Evolutionary conservation across 2,329 filamentous ascomycete species (phyloP).

Genomic region (Parastagonospora avenae): DNA sequence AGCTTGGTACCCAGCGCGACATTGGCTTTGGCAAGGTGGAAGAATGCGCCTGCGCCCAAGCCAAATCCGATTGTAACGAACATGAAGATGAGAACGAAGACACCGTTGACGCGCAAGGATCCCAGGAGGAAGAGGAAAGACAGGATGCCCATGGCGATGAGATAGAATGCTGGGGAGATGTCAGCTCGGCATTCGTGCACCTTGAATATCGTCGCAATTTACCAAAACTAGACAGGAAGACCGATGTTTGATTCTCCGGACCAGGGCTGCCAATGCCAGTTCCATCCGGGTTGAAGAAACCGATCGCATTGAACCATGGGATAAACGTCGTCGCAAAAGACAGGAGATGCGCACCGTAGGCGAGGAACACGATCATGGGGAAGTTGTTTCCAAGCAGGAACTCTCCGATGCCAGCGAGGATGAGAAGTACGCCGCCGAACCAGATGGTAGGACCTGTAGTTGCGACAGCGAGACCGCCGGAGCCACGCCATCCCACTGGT

Average conservation of each 20-base stretch:
- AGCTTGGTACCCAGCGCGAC: constrained; percentile 6
- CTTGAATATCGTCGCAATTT: background rate
- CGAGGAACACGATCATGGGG: constrained; percentile 22
- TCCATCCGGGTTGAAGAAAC: constrained; percentile 22
- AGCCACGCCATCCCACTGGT: constrained; percentile 20
- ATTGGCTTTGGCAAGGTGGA: constrained; percentile 14
- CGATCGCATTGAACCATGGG: constrained; percentile 15
- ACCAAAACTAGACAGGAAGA: constrained; percentile 19
- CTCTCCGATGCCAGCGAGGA: constrained; percentile 17
- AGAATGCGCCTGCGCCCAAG: constrained; percentile 19
- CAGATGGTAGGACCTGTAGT: constrained; percentile 16
- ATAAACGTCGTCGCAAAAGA: constrained; percentile 20
- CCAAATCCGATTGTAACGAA: constrained; percentile 21
- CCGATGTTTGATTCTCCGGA: constrained; percentile 9
- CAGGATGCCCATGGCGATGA: constrained; percentile 16
- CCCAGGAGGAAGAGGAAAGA: constrained; percentile 23
- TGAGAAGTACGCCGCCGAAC: constrained; percentile 17
- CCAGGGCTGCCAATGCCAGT: constrained; percentile 18
- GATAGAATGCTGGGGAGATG: constrained; percentile 15
- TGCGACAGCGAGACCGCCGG: constrained; percentile 14
- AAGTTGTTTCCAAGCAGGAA: constrained; percentile 21
- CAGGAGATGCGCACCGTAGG: constrained; percentile 20
- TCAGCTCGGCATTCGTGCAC: background rate
- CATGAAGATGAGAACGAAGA: constrained; percentile 21
- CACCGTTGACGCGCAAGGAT: constrained; percentile 17